Evolutionary conservation across 2,329 filamentous ascomycete genomes (phyloP), one percentile per base, ranked within the genome.

Genomic region (Colletotrichum lini): DNA sequence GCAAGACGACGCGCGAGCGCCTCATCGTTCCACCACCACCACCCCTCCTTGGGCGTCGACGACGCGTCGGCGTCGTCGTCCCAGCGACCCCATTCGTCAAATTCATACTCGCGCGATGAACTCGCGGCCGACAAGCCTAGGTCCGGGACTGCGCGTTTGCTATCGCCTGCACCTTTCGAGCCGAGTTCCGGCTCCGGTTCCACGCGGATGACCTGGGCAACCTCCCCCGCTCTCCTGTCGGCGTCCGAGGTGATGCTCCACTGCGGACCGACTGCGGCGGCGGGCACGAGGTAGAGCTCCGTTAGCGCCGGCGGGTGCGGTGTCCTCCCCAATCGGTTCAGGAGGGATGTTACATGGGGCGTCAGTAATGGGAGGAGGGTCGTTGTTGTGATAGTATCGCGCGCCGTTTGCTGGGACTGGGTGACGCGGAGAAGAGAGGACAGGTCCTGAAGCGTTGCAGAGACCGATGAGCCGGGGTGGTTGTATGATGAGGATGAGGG

Each of bases 61-160:
- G n/a, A n/a, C n/a, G 13, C 10, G 21, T 3, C 7, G 7, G 23
- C 3, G 23, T 64, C 53, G 45, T 69, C 40, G 59, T 12, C 70
- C 70, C 3, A 86, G 23, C 84, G 78, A 0, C 85, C 84, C 85
- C 85, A 86, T 26, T 85, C 85, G 56, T 82, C 82, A 56, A 86
- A 86, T 3, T 80, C 80, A 38, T 64, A 56, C 0, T 57, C 54
- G n/a, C 54, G 54, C 3, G 65, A 23, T 9, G 71, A 35, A 9
- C 42, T 16, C 7, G 50, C 52, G 3, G 30, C 18, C 15, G 16
- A n/a, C 57, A 38, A 6, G 15, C 7, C 16, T 2, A 21, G 18
- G 18, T 23, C 23, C 18, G 38, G 4, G 49, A 18, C 18, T 21
- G 49, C 47, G 78, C 77, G 40, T 57, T 44, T 66, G 26, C 4